Evolutionary conservation across 2,329 filamentous ascomycete genomes (phyloP).

Genomic region (Bipolaris sorokiniana): DNA sequence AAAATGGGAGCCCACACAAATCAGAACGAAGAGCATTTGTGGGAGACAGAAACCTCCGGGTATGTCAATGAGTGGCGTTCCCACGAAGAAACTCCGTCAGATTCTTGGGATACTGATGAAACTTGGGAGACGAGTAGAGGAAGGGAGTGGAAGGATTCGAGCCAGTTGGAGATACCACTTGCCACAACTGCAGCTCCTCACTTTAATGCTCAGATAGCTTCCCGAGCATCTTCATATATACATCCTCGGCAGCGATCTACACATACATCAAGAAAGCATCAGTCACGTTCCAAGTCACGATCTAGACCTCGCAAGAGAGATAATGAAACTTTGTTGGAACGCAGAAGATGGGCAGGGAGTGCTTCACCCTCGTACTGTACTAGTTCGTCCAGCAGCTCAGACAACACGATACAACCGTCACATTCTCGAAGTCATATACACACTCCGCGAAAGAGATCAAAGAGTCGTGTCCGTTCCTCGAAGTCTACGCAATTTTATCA

Average conservation of each 20-base stretch:
- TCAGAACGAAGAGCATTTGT: conserved; percentile 18
- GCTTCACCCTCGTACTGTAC: conserved; percentile 12
- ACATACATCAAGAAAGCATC: neutral
- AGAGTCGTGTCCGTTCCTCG: conserved; percentile 1
- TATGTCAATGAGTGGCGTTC: conserved; percentile 18
- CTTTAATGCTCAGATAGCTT: neutral
- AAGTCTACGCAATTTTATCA: conserved; percentile 2
- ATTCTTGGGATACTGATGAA: conserved; percentile 30
- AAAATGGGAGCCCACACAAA: conserved; percentile 14
- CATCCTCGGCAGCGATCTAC: conserved; percentile 1
- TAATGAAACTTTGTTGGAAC: conserved; percentile 12
- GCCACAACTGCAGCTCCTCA: conserved; percentile 1
- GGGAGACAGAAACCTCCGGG: conserved; percentile 16
- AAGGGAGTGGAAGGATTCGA: conserved; percentile 2
- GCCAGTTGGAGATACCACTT: neutral
- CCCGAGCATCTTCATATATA: neutral
- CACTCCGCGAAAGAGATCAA: neutral
- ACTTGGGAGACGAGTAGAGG: conserved; percentile 19
- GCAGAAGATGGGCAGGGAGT: conserved; percentile 10
- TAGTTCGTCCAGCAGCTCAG: conserved; percentile 15
- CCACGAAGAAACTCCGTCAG: conserved; percentile 14
- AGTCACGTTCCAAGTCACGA: conserved; percentile 8
- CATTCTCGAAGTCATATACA: conserved; percentile 15
- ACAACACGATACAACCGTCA: conserved; percentile 19
- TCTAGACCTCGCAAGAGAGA: neutral